Base-by-base conservation (phyloP, 2,329 filamentous ascomycete species). In the Zelopaecilomyces penicillatus region DNA sequence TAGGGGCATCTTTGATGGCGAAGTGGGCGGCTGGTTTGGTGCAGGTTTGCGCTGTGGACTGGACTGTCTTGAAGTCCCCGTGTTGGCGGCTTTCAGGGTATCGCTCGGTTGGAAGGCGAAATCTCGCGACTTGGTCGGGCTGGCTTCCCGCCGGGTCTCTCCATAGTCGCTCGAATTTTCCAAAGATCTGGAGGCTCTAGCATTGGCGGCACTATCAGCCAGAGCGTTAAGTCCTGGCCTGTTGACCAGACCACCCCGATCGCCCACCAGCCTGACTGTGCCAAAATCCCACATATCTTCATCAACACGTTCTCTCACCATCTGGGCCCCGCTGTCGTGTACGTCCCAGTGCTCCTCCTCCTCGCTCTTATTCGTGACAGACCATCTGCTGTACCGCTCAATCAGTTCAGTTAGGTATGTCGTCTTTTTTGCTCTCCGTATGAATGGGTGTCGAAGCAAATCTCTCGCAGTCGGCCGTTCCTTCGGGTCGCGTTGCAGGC, bases 251-350 rank as follows among this genome's bases (percentile, higher is more conserved):
- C 74, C 75, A 49, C 82, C 80, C 29, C 79, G 75, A 43, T 83
- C 80, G 30, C 76, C 78, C n/a, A 83, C 82, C 5, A 94, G 82
- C 45, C 90, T 78, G 42, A 98, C 87, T 0, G 93, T 98, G 37
- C 93, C 93, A 69, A 98, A 98, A 64, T 98, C 93, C 93, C 93
- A 98, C 60, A 97, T 80, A 62, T 97, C 93, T 61, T 96, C 87
- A 50, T 83, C 75, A 6, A 78, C 69, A 12, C 67, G 68, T 51
- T 71, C 66, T 31, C 85, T 76, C 46, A 82, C 75, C 1, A 70
- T 50, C 19, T 69, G 67, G 6, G 70, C 67, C 34, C 76, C 70
- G 9, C 73, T 68, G 39, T 78, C 74, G 33, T 77, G 72, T 6
- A 71, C 73, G 26, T 86, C 80, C 56, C 60, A 63, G 19, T 55